These are phyloP conservation scores for Parmelia sp. DNA, from an alignment of 495 filamentous ascomycete genomes.

Conservation along the genomic window DNA sequence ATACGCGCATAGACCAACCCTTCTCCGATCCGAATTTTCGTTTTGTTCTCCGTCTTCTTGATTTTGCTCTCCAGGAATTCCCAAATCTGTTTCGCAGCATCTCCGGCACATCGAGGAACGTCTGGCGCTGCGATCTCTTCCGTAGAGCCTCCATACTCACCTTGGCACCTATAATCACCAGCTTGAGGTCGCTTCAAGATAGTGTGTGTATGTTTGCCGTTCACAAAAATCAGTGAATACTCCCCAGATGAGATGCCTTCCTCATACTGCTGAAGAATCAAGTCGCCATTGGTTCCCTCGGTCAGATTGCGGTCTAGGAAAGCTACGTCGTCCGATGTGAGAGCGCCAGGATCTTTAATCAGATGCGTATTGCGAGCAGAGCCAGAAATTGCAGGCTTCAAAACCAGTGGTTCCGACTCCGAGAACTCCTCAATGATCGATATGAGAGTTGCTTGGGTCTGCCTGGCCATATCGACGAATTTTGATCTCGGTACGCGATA, in stretches of 20 bases:
- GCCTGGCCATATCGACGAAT: neutral
- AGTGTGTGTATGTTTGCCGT: neutral
- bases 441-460: neutral
- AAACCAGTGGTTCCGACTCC: slow-evolving; percentile 1
- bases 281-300: neutral
- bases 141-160: neutral
- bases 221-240: slow-evolving; percentile 5
- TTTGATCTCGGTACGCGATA: neutral
- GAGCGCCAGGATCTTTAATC: neutral
- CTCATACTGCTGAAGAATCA: slow-evolving; percentile 1
- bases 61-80: neutral
- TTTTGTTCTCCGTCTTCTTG: neutral
- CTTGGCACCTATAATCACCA: neutral
- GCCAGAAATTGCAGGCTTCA: slow-evolving; percentile 7
- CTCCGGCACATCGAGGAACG: neutral
- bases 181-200: neutral
- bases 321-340: neutral
- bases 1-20: slow-evolving; percentile 8
- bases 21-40: neutral
- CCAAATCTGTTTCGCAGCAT: neutral
- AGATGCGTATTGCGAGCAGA: neutral
- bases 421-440: neutral
- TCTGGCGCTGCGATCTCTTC: neutral
- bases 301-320: neutral
- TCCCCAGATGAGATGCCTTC: neutral